phyloP scores from a whole-genome alignment of 116 monocot species.

The Phalaenopsis hybrid region DNA sequence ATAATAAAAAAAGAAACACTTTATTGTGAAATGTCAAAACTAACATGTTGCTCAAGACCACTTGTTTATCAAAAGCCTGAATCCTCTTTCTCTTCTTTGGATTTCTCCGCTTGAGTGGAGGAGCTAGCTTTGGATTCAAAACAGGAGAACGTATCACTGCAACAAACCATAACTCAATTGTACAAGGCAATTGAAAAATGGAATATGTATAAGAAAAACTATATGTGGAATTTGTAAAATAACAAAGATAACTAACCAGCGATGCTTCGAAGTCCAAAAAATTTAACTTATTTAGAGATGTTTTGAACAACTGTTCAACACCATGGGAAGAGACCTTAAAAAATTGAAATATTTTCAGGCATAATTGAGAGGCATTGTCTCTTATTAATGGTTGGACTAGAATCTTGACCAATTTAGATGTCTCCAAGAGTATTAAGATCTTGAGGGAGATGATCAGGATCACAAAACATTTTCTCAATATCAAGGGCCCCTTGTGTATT shows the following conservation, averaged over 20 bases:
- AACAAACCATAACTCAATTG: slow-evolving; percentile 9
- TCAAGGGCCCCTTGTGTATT: slow-evolving; percentile 23
- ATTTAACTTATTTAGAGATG: slow-evolving; percentile 18
- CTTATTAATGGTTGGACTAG: slow-evolving; percentile 3
- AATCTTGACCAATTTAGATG: slow-evolving; percentile 8
- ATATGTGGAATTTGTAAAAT: neutral
- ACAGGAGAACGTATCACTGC: slow-evolving; percentile 25
- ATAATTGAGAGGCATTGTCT: slow-evolving; percentile 31
- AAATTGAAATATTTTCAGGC: slow-evolving; percentile 21
- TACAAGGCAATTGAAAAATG: neutral
- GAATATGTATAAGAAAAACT: neutral
- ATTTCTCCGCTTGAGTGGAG: slow-evolving; percentile 19
- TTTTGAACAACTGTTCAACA: neutral
- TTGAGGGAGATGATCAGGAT: slow-evolving; percentile 6
- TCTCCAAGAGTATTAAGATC: slow-evolving; percentile 14
- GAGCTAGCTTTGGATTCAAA: slow-evolving; percentile 37
- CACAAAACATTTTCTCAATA: slow-evolving; percentile 43
- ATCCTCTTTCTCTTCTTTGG: slow-evolving; percentile 33
- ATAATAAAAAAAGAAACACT: neutral
- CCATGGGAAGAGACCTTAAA: slow-evolving; percentile 15
- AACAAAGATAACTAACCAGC: slow-evolving; percentile 25
- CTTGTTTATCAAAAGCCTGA: slow-evolving; percentile 33
- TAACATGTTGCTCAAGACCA: slow-evolving; percentile 71
- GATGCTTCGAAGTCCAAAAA: slow-evolving; percentile 15
- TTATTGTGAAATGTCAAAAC: slow-evolving; percentile 9